Evolutionary conservation across 1,284 basidiomycete species (phyloP), one percentile per base, ranked within the genome.

Genomic region (Ustilago loliicola): DNA sequence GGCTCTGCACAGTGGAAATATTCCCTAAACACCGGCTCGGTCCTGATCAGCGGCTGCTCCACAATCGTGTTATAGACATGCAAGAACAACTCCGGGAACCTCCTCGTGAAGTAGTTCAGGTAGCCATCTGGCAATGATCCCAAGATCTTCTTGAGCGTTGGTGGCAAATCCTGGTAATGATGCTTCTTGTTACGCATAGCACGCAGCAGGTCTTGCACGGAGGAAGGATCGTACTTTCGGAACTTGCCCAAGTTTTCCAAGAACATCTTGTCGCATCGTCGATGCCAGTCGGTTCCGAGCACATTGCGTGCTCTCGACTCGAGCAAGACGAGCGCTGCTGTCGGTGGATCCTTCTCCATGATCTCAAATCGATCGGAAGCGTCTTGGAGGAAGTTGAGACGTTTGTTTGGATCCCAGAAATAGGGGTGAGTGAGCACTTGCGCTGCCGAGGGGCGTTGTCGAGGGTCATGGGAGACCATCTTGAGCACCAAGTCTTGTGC

Each of bases 161-260:
- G 93, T 2, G 95, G 95, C 23, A 98, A 88, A 86, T 96, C 95
- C 88, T 98, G 96, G 85, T 97, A 98, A 86, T 99, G 96, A 81
- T 99, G 93, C 93, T 96, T 98, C 95, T 99, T 99, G 87, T 99
- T 99, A 70, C 97, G 89, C 85, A 99, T 88, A 1, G 96, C 97
- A 52, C 96, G 90, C 60, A 99, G 87, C 25, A 99, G 88, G 87
- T 99, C 97, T 79, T 97, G 93, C 7, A 99, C 93, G 50, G 92
- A 93, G 81, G 89, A 89, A 25, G 93, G 93, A 85, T 98, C 95
- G 86, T 99, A 99, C 87, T 83, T 98, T 96, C 82, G 95, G 90
- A 88, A 98, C 87, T 98, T 98, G 71, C 96, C 95, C 57, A 99
- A 87, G 84, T 95, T 98, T 61, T 96, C 94, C 61, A 96, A 91